Base-by-base conservation (phyloP, 108 stramenopile genomes). In the Skeletonema marinoi region DNA sequence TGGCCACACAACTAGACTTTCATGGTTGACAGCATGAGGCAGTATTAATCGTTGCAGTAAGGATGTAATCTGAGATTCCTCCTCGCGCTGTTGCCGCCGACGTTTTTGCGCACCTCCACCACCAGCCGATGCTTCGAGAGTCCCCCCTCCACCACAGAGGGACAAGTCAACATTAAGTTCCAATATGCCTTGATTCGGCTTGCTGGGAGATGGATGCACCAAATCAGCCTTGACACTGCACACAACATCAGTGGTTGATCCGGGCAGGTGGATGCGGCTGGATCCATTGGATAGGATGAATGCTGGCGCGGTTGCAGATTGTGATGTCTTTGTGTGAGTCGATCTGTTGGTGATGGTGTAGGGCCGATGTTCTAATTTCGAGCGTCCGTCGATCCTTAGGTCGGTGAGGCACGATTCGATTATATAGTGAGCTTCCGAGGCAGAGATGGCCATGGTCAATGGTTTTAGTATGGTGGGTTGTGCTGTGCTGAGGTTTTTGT, bases 141-240 rank as follows among this genome's bases (percentile, higher is more conserved):
- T 44, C 30, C 73, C 66, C 8, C 72, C 66, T 32, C 78, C 71
- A 13, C 80, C 73, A 11, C 71, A 79, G 58, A 84, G 73, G 11
- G 76, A 68, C 19, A 77, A 54, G 42, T 93, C 92, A 56, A 93
- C 88, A 21, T 84, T 76, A 3, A 93, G 36, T 65, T 88, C 88
- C 11, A 90, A 65, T 0, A 87, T 73, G 1, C 92, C 92, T 14
- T 84, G 73, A 61, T 74, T 68, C 5, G 92, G 92, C 29, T 80
- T 68, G 61, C 31, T 56, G 16, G 68, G 77, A 6, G 86, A 75
- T 13, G 92, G 92, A 60, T 73, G 70, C 11, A 89, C 89, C 38
- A 93, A 41, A 30, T 90, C 92, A 12, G 89, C 92, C 68, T 87
- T 87, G 78, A 93, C 87, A 35, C 83, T 86, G 48, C 88, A 88